These are phyloP conservation scores for Trichoderma arundinaceum DNA, from an alignment of 2,329 filamentous ascomycete genomes.

Conservation along the genomic window DNA sequence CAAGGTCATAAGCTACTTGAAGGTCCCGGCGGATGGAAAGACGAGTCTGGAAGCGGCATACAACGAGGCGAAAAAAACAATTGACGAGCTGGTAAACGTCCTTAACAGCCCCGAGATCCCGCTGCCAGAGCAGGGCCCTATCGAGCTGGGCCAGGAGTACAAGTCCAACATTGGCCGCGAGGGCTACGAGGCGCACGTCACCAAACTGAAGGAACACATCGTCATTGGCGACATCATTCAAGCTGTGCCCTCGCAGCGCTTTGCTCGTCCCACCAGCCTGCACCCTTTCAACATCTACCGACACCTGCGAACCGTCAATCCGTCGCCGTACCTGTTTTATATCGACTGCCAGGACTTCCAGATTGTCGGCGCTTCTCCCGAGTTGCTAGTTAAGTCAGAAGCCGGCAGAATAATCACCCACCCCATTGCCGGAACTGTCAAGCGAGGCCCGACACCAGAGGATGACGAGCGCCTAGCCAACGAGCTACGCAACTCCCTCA, in stretches of 20 bases:
- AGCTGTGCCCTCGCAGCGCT: constrained; percentile 91
- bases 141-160: constrained; percentile 76
- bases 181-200: constrained; percentile 92
- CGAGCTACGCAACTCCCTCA: constrained; percentile 77
- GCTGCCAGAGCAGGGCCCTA: constrained; percentile 75
- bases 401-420: constrained; percentile 89
- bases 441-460: constrained; percentile 77
- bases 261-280: constrained; percentile 84
- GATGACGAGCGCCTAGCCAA: constrained; percentile 82
- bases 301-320: constrained; percentile 94
- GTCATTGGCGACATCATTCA: constrained; percentile 94
- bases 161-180: constrained; percentile 87
- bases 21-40: constrained; percentile 63
- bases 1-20: constrained; percentile 91
- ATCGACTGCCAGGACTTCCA: constrained; percentile 91
- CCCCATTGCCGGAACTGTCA: constrained; percentile 94
- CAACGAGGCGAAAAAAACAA: constrained; percentile 65
- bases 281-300: constrained; percentile 99
- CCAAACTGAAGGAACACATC: constrained; percentile 86
- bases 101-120: constrained; percentile 77
- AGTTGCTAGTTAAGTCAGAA: constrained; percentile 91
- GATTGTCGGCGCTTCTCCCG: constrained; percentile 92
- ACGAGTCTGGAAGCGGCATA: constrained; percentile 66
- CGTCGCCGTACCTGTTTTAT: constrained; percentile 96
- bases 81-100: constrained; percentile 71